Percentiles rank a stretch among this genome's conserved stretches.
Conservation (phyloP, 2,329 filamentous ascomycete species). For the Penicillium sp. region DNA sequence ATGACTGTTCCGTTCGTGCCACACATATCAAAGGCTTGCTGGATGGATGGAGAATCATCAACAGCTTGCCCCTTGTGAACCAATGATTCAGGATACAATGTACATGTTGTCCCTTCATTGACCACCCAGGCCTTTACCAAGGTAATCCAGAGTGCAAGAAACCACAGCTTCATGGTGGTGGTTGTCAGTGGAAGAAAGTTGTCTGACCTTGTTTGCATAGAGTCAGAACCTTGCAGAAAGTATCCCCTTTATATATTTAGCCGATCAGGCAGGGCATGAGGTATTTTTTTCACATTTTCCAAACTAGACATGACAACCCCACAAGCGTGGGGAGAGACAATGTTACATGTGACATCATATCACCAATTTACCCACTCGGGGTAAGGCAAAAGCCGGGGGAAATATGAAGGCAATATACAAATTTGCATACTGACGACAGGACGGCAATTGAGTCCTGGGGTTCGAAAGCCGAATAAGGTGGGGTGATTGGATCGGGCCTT, state of each 20-base stretch:
- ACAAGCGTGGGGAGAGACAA: neutral
- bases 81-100: constrained; percentile 22
- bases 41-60: constrained; percentile 24
- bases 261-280: neutral
- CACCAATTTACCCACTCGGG: neutral
- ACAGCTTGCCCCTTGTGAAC: constrained; percentile 18
- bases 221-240: neutral
- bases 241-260: neutral
- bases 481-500: neutral
- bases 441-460: neutral
- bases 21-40: constrained; percentile 29
- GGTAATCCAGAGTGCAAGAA: constrained; percentile 4
- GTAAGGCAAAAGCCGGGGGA: neutral
- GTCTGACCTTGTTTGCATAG: neutral
- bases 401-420: neutral
- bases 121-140: constrained; percentile 17
- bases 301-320: neutral
- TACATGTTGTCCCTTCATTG: constrained; percentile 20
- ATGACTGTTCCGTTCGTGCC: constrained; percentile 30
- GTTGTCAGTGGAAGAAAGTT: neutral
- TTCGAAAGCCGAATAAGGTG: constrained; percentile 1
- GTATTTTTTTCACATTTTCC: neutral
- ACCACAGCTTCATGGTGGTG: neutral
- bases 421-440: neutral
- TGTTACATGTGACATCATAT: neutral